Conservation (phyloP, 352 stramenopile species). For the Phytophthora citricola region DNA sequence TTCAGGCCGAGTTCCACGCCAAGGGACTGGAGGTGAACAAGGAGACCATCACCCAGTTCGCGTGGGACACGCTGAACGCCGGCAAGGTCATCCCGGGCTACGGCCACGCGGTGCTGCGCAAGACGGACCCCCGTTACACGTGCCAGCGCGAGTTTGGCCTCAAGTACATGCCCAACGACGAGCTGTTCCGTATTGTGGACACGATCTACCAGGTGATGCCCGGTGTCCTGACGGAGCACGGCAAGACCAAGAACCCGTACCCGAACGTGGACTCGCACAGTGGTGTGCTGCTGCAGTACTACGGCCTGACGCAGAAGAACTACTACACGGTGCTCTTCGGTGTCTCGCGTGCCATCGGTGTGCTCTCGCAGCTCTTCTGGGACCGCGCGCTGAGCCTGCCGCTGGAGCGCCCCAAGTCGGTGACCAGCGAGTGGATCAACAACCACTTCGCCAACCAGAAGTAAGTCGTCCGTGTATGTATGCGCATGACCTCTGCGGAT, state of each 20-base stretch:
- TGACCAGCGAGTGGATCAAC: constrained; percentile 99
- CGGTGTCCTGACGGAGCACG: constrained; percentile 98
- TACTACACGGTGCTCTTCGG: constrained; percentile 99
- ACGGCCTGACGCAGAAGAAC: constrained; percentile 99
- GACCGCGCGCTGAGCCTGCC: constrained; percentile 97
- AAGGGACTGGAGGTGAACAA: constrained; percentile 97
- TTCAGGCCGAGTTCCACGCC: constrained; percentile 96
- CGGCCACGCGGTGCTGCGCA: constrained; percentile 98
- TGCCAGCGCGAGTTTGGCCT: constrained; percentile 99
- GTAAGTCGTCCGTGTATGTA: constrained; percentile 38
- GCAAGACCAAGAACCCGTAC: constrained; percentile 99
- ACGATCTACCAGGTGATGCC: constrained; percentile 99
- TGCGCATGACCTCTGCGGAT: constrained; percentile 4
- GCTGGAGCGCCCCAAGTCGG: constrained; percentile 98
- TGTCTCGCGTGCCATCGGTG: constrained; percentile 97
- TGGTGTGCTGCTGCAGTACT: constrained; percentile 98
- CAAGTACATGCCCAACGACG: constrained; percentile 99
- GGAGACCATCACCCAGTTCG: constrained; percentile 99
- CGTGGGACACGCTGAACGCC: constrained; percentile 98
- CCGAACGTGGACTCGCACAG: constrained; percentile 99
- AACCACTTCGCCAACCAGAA: constrained; percentile 93
- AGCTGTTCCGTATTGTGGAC: constrained; percentile 99
- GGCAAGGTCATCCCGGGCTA: constrained; percentile 99
- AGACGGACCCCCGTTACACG: constrained; percentile 99
- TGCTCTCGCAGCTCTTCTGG: constrained; percentile 98